Base-by-base conservation (phyloP, 352 stramenopile species). In the Phytophthora crassamura region DNA sequence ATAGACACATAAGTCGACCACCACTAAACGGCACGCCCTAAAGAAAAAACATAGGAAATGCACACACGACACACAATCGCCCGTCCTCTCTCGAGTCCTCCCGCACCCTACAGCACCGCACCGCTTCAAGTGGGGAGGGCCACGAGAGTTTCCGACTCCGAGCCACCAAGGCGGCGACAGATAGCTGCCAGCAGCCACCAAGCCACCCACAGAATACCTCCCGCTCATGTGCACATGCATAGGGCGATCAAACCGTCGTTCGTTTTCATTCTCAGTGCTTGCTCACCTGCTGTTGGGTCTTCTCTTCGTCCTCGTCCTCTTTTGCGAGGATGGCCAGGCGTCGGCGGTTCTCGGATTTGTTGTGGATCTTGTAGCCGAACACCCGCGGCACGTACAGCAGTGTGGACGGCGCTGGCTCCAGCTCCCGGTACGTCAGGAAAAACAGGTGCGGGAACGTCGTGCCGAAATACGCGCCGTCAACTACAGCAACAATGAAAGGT, bases 371-470 rank as follows among this genome's bases (percentile, higher is more conserved):
- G 80, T 97, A 98, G 54, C 91, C 91, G 70, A 98, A 98, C 43
- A 98, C 85, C 28, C 89, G 84, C 39, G 91, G 91, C 39, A 97
- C 89, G 55, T 97, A 97, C 35, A 96, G 68, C 59, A 95, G 72
- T 61, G 86, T 95, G 33, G 83, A 92, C 57, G 84, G 82, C 51
- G 74, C 67, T n/a, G 88, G 88, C 54, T 95, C 86, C 47, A 96
- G 65, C 72, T 98, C 96, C 68, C 87, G 94, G 80, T 99, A 98
- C 53, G 96, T 98, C 89, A 99, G 96, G 64, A 99, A 95, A 88
- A 99, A 99, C 61, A 99, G 76, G 78, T 99, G 97, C 54, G 97
- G 96, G 83, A 99, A 99, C 18, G 97, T 99, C 40, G 97, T 99
- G 35, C 97, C 97, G 84, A 99, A 99, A 85, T 99, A 99, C 11